Evolutionary conservation across 1,284 basidiomycete genomes (phyloP), one percentile per base, ranked within the genome.

Genomic region (Irpex lacteus): DNA sequence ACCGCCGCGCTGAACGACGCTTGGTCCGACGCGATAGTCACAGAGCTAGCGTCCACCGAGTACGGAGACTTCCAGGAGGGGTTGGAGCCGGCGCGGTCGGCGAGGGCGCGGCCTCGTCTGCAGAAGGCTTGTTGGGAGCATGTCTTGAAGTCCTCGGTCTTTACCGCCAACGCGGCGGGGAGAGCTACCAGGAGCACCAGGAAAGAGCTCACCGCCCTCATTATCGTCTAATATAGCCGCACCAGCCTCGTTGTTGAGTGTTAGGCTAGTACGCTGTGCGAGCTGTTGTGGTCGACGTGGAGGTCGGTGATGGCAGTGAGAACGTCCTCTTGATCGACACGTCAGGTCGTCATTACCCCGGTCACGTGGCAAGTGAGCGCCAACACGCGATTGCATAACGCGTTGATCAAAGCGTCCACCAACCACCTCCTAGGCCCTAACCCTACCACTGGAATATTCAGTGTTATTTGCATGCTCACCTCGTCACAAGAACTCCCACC

Each of bases 61-160:
- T 98, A 98, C 0, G 95, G 95, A 0, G 94, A 97, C 44, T 77
- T 80, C 90, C 95, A 97, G 5, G 81, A 77, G 1, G 79, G 70
- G 61, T 62, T 71, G 60, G 83, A 84, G 56, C 81, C 79, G 13
- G 92, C 90, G 61, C 91, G 85, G 8, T 83, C 79, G 62, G 93
- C 86, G 59, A 98, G 85, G 0, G 89, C 90, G 56, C 95, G 88
- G 60, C 94, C 92, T 66, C 95, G 84, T 57, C 92, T 87, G 80
- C 96, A 98, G 80, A 98, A 98, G 13, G 92, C 93, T 0, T 93
- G 86, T 76, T 98, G 93, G 18, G 85, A 83, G 74, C 96, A 98
- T 66, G 88, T 94, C 78, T 97, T 98, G 82, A 96, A 98, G 76
- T 98, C 94, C 65, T 90, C 84, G 49, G 82, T 76, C 76, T 91